Conservation (phyloP, 2,329 filamentous ascomycete genomes). For the Penicillium verrucosum region DNA sequence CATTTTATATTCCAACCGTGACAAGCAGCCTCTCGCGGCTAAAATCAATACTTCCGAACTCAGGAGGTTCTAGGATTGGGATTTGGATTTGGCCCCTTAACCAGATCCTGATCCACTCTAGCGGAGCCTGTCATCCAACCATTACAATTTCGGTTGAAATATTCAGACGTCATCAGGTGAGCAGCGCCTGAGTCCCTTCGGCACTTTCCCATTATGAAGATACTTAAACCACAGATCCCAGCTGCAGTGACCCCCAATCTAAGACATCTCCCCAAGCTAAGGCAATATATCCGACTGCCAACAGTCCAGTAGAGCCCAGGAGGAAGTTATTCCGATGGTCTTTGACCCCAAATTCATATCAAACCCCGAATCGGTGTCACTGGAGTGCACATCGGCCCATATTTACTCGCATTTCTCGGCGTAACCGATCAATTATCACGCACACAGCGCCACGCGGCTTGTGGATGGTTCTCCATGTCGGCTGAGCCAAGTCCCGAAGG, state of each 20-base stretch:
- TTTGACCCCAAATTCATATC: neutral
- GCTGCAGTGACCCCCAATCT: neutral
- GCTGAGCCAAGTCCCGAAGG: conserved; percentile 13
- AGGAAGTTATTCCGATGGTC: neutral
- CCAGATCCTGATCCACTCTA: neutral
- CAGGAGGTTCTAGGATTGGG: neutral
- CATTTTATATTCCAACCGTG: neutral
- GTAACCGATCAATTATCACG: conserved; percentile 7
- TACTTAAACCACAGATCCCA: neutral
- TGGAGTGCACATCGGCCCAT: neutral
- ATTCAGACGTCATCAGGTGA: neutral
- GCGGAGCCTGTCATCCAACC: neutral
- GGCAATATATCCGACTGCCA: neutral
- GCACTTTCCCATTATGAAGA: neutral
- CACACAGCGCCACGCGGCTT: conserved; percentile 5
- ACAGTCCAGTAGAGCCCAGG: neutral
- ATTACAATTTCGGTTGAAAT: neutral
- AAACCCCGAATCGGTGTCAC: neutral
- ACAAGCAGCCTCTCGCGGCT: neutral
- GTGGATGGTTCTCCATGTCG: neutral
- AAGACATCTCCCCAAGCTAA: neutral
- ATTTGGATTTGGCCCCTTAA: neutral
- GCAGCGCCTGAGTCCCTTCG: neutral
- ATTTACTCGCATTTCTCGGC: neutral
- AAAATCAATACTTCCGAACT: neutral